Evolutionary conservation across 768 basidiomycete genomes (phyloP).

Genomic region (Pulveroboletus sp.): DNA sequence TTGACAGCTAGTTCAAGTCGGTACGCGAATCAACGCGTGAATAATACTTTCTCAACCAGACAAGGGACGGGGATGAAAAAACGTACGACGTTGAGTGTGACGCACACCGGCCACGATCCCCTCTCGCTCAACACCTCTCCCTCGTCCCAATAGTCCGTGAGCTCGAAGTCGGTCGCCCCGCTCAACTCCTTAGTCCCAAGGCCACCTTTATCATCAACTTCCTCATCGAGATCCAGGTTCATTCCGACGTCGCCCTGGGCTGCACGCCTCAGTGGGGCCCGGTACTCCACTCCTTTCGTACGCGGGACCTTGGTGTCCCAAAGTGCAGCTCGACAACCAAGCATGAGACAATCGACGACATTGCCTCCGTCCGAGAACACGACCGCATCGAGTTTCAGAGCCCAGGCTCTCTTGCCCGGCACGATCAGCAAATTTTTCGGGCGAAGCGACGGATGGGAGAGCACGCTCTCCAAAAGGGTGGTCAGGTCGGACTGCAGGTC

Average conservation of each 20-base stretch:
- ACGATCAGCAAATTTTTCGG: conserved; percentile 63
- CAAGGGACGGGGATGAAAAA: background rate
- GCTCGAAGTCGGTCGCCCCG: conserved; percentile 74
- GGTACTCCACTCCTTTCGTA: conserved; percentile 69
- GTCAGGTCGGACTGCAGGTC: conserved; percentile 76
- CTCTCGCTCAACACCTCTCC: conserved; percentile 62
- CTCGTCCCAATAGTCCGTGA: conserved; percentile 85
- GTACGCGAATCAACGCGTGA: background rate
- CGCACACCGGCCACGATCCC: conserved; percentile 68
- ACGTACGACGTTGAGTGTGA: conserved; percentile 76
- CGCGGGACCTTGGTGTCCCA: conserved; percentile 79
- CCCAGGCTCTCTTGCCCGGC: conserved; percentile 64
- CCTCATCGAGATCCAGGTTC: conserved; percentile 45
- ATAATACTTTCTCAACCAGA: background rate
- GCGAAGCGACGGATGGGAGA: conserved; percentile 63
- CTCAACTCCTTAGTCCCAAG: conserved; percentile 51
- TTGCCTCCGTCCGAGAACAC: conserved; percentile 75
- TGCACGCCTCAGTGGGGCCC: conserved; percentile 35
- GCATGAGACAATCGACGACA: conserved; percentile 70
- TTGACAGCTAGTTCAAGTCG: conserved; percentile 44
- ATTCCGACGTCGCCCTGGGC: conserved; percentile 38
- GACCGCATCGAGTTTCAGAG: conserved; percentile 70
- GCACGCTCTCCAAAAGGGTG: conserved; percentile 54
- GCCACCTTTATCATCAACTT: conserved; percentile 39
- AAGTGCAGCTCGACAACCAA: conserved; percentile 73